Conservation (phyloP, 495 filamentous ascomycete genomes). For the Glutinoglossum americanum region DNA sequence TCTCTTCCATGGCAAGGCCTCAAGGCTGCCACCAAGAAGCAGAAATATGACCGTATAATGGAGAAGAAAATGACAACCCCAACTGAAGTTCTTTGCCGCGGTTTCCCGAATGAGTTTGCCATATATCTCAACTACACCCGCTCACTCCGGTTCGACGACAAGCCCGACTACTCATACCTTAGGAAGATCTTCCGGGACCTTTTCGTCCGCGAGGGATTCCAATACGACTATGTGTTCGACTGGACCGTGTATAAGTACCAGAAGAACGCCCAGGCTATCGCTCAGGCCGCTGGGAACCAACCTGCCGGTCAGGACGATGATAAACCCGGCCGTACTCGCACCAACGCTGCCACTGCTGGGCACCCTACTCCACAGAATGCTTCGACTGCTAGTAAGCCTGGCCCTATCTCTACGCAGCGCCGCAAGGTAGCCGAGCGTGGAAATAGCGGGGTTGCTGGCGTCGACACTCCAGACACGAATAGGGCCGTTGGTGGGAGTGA, state of each 20-base stretch:
- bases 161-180: conserved; percentile 98
- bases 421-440: conserved; percentile 66
- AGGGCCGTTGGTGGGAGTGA: conserved; percentile 80
- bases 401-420: conserved; percentile 53
- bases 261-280: conserved; percentile 89
- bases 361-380: conserved; percentile 32
- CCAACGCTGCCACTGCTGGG: conserved; percentile 34
- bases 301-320: conserved; percentile 59
- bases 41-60: conserved; percentile 99
- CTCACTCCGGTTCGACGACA: conserved; percentile 97
- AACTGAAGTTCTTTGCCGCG: conserved; percentile 96
- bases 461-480: conserved; percentile 67
- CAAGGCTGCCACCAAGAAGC: conserved; percentile 99
- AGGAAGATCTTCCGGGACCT: conserved; percentile 99
- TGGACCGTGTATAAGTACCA: conserved; percentile 99
- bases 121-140: conserved; percentile 99
- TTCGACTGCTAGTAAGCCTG: conserved; percentile 41
- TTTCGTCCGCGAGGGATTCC: conserved; percentile 97
- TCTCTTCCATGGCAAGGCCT: conserved; percentile 98
- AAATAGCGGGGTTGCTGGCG: conserved; percentile 23
- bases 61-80: conserved; percentile 99
- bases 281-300: conserved; percentile 45
- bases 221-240: conserved; percentile 99
- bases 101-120: conserved; percentile 98
- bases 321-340: conserved; percentile 38